Percentiles rank a stretch among this genome's conserved stretches.
Conservation (phyloP, 495 filamentous ascomycete species). For the Pseudevernia furfuracea region DNA sequence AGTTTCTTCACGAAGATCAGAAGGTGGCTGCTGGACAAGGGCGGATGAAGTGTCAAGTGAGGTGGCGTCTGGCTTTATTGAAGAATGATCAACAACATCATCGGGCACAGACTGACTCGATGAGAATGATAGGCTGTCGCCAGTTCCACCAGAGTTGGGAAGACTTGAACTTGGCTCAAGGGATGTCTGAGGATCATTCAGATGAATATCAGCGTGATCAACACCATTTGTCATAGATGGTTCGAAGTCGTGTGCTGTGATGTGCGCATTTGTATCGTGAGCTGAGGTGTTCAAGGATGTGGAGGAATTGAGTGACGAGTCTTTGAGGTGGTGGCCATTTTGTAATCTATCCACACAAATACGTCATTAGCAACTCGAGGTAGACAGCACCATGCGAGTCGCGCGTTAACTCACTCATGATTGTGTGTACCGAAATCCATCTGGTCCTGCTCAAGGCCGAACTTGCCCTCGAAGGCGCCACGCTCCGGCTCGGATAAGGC, state of each 20-base stretch:
- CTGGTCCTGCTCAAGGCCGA: constrained; percentile 37
- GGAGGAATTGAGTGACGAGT: constrained; percentile 15
- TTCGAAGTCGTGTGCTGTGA: constrained; percentile 13
- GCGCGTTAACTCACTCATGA: constrained; percentile 39
- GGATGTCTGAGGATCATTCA: constrained; percentile 9
- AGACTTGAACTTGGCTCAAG: constrained; percentile 14
- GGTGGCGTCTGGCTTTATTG: constrained; percentile 3
- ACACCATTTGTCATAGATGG: constrained; percentile 16
- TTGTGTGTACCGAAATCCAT: constrained; percentile 39
- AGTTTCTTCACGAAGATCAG: constrained; percentile 25
- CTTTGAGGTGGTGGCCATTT: constrained; percentile 21
- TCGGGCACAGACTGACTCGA: constrained; percentile 15
- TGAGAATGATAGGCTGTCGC: constrained; percentile 9
- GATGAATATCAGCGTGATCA: not conserved
- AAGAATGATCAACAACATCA: not conserved
- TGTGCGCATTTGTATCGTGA: constrained; percentile 17
- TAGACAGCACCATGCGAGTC: not conserved
- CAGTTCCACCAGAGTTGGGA: constrained; percentile 12
- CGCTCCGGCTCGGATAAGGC: constrained; percentile 43
- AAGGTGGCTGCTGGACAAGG: constrained; percentile 24
- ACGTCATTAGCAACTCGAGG: not conserved
- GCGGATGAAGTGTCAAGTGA: constrained; percentile 17
- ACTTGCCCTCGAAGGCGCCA: constrained; percentile 42
- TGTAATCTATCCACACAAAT: constrained; percentile 4
- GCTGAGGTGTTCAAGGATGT: constrained; percentile 21